phyloP scores from a whole-genome alignment of 352 stramenopile species.

The Blastocystis sp. region DNA sequence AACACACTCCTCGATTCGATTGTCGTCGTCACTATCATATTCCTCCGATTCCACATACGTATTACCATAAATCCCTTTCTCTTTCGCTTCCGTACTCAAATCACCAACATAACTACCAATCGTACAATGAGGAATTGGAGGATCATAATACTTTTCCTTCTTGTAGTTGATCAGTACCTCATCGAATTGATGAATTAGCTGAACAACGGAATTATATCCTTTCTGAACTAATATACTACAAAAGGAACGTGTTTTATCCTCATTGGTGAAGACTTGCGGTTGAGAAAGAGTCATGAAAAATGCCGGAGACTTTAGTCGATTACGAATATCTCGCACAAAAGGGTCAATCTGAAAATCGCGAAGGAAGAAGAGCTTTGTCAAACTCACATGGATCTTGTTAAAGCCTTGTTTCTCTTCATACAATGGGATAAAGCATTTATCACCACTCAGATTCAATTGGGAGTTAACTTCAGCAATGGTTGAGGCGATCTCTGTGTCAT shows the following conservation, averaged over 20 bases:
- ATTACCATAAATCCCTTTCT: conserved; percentile 23
- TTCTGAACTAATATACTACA: conserved; percentile 11
- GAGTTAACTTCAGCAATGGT: neutral
- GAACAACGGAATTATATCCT: conserved; percentile 13
- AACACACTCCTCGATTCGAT: conserved; percentile 9
- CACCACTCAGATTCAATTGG: neutral
- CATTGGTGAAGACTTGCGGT: conserved; percentile 27
- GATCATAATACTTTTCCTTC: conserved; percentile 50
- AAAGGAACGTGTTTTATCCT: conserved; percentile 40
- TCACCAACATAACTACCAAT: conserved; percentile 35
- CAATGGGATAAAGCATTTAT: neutral
- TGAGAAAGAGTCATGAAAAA: conserved; percentile 13
- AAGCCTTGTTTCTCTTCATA: conserved; percentile 25
- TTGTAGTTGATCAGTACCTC: conserved; percentile 31
- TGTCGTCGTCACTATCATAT: conserved; percentile 3
- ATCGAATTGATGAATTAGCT: conserved; percentile 44
- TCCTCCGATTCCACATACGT: neutral
- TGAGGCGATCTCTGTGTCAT: neutral
- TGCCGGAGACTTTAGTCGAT: neutral
- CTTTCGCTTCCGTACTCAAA: neutral
- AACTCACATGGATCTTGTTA: conserved; percentile 34
- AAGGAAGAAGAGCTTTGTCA: conserved; percentile 51
- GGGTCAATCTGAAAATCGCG: conserved; percentile 42
- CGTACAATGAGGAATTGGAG: conserved; percentile 43
- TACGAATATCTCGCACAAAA: conserved; percentile 7